These are phyloP conservation scores for Carex sylvatica DNA, from an alignment of 202 grass and related monocot genomes.

Conservation along the genomic window DNA sequence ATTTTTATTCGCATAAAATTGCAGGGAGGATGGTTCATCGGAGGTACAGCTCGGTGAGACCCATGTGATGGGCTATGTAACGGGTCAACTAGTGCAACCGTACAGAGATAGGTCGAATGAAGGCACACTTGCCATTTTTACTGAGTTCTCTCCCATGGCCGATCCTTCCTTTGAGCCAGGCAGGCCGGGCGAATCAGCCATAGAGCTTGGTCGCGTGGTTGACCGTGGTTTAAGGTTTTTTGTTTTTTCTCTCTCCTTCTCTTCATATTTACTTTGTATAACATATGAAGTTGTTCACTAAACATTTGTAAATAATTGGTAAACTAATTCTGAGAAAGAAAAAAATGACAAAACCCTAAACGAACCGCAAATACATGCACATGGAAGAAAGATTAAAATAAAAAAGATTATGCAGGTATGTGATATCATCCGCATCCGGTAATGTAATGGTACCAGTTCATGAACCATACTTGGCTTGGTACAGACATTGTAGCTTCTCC, in stretches of 20 bases:
- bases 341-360: background rate
- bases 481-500: background rate
- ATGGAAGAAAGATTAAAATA: background rate
- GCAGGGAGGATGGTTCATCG: conserved; percentile 76
- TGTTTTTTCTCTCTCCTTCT: background rate
- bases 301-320: no score
- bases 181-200: conserved; percentile 61
- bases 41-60: conserved; percentile 94
- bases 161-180: conserved; percentile 83
- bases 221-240: conserved; percentile 81
- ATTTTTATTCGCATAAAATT: background rate
- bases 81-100: conserved; percentile 69
- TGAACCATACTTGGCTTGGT: background rate
- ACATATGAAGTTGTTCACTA: background rate
- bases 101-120: conserved; percentile 91
- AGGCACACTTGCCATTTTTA: conserved; percentile 79
- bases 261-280: background rate
- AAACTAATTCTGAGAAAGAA: no score
- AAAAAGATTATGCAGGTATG: background rate
- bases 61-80: conserved; percentile 74
- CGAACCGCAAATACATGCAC: background rate
- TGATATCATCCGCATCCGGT: background rate
- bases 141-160: conserved; percentile 96
- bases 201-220: conserved; percentile 82
- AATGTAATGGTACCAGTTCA: background rate